Conservation (phyloP, 2,329 filamentous ascomycete genomes). For the Trichoderma aggressivum region DNA sequence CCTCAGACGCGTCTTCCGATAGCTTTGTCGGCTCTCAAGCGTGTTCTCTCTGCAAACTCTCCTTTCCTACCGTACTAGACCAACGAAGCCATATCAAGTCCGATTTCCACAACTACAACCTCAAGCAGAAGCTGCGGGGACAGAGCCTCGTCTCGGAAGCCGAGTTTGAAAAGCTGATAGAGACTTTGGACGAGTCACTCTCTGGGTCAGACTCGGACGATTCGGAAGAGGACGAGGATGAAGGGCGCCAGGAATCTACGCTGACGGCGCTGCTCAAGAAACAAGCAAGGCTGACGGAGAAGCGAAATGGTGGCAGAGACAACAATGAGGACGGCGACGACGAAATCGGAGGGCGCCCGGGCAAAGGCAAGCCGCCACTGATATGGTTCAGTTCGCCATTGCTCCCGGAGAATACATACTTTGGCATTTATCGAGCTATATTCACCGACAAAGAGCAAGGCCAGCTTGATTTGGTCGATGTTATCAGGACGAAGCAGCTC, state of each 20-base stretch:
- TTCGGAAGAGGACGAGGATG: slow-evolving; percentile 63
- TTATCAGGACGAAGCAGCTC: slow-evolving; percentile 74
- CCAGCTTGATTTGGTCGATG: slow-evolving; percentile 58
- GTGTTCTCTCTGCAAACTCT: slow-evolving; percentile 74
- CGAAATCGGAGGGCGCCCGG: slow-evolving; percentile 44
- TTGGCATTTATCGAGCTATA: slow-evolving; percentile 82
- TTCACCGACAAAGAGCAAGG: slow-evolving; percentile 70
- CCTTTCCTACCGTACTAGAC: slow-evolving; percentile 70
- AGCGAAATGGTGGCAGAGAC: slow-evolving; percentile 42
- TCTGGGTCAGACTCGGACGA: slow-evolving; percentile 80
- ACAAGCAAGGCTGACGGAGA: slow-evolving; percentile 69
- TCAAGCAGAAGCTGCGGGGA: slow-evolving; percentile 85
- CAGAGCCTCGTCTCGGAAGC: slow-evolving; percentile 67
- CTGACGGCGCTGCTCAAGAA: slow-evolving; percentile 76
- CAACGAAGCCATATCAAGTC: slow-evolving; percentile 85
- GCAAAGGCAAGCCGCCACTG: slow-evolving; percentile 67
- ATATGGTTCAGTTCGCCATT: slow-evolving; percentile 80
- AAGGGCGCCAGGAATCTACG: slow-evolving; percentile 60
- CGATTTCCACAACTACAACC: slow-evolving; percentile 89
- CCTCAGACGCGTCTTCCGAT: background rate
- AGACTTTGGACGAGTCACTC: slow-evolving; percentile 82
- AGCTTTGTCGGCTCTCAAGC: slow-evolving; percentile 62
- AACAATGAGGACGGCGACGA: slow-evolving; percentile 49
- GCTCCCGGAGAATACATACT: slow-evolving; percentile 72
- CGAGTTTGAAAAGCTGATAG: slow-evolving; percentile 84